Evolutionary conservation across 202 grass and related monocot genomes (phyloP), one percentile per base, ranked within the genome.

Genomic region (Bolboschoenoplectus hybrid): DNA sequence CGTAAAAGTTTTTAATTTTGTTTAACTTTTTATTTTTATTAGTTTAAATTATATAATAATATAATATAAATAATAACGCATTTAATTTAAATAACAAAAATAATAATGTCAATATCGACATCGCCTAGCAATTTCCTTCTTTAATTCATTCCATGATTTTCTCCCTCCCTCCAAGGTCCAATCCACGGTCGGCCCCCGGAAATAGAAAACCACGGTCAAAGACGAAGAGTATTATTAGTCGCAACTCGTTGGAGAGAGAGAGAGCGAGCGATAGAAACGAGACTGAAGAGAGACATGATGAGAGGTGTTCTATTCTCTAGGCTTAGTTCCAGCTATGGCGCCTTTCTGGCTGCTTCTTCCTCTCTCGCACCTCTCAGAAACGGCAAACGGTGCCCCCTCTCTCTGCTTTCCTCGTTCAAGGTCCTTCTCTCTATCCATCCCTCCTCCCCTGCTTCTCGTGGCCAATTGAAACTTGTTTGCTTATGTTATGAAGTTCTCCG

Each of bases 291-390:
- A 53, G 57, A 67, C 47, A 86, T 86, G 81, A 64, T n/a, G 63
- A 66, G 63, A 67, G 44, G 58, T 7, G 80, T 47, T 79, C 32
- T 78, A 55, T 0, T 78, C 5, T 79, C 52, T 9, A 57, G 35
- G 74, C 74, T 79, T 40, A 40, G 60, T 70, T 67, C 65, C 63
- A 83, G 46, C 64, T 35, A 82, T 41, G 81, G 81, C 6, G 63
- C 63, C 49, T 83, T 83, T 47, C 63, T 70, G 10, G 63, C 81
- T 43, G 26, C 63, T 69, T 51, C 81, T 69, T 83, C 81, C 14
- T 67, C 61, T 9, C 20, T 16, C 2, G 3, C 44, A 20, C 63
- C 43, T 70, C 58, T 50, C 16, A n/a, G 63, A 62, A 83, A 35
- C 14, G 12, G 62, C 81, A 83, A 51, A 53, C 32, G 7, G 45